Evolutionary conservation across 768 basidiomycete genomes (phyloP), one percentile per base, ranked within the genome.

Genomic region (Podaxis sp.): DNA sequence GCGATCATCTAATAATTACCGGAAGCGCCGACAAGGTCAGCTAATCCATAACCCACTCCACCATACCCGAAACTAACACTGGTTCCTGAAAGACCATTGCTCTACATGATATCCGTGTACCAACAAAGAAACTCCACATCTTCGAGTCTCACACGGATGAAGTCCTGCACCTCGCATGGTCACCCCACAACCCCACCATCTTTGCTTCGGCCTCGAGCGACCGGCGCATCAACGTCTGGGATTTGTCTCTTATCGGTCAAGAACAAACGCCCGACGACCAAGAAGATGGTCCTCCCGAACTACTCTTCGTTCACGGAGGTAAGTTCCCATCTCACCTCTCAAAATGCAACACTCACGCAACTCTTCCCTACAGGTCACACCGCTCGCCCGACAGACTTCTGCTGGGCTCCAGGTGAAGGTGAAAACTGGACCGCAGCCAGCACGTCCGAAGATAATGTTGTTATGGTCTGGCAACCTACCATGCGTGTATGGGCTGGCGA

Each of bases 231-330:
- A 96, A 97, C 69, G 80, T 99, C 53, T 99, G 97, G 97, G 96
- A 99, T 77, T 74, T 98, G 62, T 82, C 87, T 24, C 84, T 90
- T 64, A 96, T 98, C 65, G 97, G 97, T 0, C 84, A 90, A 44
- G 97, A 99, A 73, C 97, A 99, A 74, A 93, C 94, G 1, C 97
- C 96, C 3, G 97, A 99, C 67, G 97, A 99, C 71, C 92, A 95
- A 63, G 97, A 99, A 73, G 97, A 99, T 70, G 97, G 97, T 1
- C 95, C 97, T 15, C 97, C 97, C 0, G 97, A 99, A 74, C 77
- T 99, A 63, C 76, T 99, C 67, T 99, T 99, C 74, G 85, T 98
- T 52, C 97, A 99, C 68, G 97, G 97, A 68, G 97, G 91, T 86
- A 79, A 73, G 67, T 59, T 33, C 33, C 33, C 7, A 9, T 33